These are phyloP conservation scores for Letharia columbiana DNA, from an alignment of 495 filamentous ascomycete species.

Conservation along the genomic window DNA sequence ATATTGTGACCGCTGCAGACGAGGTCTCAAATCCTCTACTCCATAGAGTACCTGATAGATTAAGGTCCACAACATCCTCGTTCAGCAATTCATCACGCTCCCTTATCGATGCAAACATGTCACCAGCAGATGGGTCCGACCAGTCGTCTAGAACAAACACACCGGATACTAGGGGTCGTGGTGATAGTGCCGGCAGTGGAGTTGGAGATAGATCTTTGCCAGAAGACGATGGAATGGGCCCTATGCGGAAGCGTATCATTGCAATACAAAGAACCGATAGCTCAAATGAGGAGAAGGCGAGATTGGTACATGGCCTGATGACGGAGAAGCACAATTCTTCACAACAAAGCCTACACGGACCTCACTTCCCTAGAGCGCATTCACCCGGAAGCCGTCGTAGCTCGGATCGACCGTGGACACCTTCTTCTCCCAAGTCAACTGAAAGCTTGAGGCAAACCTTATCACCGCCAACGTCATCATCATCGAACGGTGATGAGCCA, in stretches of 20 bases:
- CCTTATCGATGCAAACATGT: conserved; percentile 25
- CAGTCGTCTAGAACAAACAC: conserved; percentile 19
- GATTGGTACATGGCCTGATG: conserved; percentile 73
- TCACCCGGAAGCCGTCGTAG: conserved; percentile 33
- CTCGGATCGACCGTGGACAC: conserved; percentile 32
- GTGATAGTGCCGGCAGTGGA: conserved; percentile 16
- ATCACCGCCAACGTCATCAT: conserved; percentile 30
- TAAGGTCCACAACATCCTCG: conserved; percentile 28
- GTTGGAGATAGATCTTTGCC: conserved; percentile 46
- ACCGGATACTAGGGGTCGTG: conserved; percentile 5
- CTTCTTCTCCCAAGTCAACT: conserved; percentile 28
- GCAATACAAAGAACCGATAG: conserved; percentile 60
- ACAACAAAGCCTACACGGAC: conserved; percentile 31
- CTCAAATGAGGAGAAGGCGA: conserved; percentile 67
- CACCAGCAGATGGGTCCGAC: conserved; percentile 17
- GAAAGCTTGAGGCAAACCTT: conserved; percentile 29
- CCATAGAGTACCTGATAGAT: conserved; percentile 28
- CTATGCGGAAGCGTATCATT: conserved; percentile 65
- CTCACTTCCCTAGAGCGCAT: conserved; percentile 25
- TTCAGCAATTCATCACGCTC: conserved; percentile 18
- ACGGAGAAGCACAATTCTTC: conserved; percentile 63
- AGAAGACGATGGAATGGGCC: conserved; percentile 86
- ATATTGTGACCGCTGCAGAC: conserved; percentile 13
- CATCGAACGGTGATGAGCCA: conserved; percentile 30
- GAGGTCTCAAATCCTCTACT: conserved; percentile 28